Evolutionary conservation across 345 rosid species (phyloP).

Genomic region (Acer saccharum): DNA sequence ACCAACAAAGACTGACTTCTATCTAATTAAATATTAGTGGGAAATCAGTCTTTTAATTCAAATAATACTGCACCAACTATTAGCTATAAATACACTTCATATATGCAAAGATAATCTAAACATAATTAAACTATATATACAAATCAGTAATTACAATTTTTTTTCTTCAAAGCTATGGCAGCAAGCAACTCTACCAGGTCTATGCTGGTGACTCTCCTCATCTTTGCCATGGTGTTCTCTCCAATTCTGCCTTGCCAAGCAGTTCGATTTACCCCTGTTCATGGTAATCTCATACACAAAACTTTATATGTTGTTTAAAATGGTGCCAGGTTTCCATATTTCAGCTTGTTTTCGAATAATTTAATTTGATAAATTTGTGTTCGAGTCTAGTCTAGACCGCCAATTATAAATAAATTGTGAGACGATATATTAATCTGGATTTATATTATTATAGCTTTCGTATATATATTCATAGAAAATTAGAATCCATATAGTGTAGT

Average conservation of each 20-base stretch:
- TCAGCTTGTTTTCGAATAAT: neutral
- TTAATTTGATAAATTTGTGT: neutral
- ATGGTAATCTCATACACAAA: constrained; percentile 17
- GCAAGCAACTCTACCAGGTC: constrained; percentile 5
- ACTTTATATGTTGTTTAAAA: neutral
- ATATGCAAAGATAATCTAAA: too few relatives aligned
- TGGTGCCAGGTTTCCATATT: neutral
- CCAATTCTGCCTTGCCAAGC: constrained; percentile 17
- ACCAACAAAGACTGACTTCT: neutral
- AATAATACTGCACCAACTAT: neutral
- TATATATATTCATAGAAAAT: too few relatives aligned
- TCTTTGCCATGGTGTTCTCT: constrained; percentile 26
- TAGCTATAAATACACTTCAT: neutral
- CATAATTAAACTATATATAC: too few relatives aligned
- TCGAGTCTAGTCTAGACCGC: neutral
- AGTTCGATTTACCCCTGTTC: constrained; percentile 15
- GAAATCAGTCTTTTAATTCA: neutral
- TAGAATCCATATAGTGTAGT: too few relatives aligned
- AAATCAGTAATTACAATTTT: too few relatives aligned
- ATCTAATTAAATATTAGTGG: neutral
- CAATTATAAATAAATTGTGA: too few relatives aligned
- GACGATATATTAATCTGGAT: too few relatives aligned
- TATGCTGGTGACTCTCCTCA: constrained; percentile 20
- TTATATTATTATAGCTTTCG: too few relatives aligned
- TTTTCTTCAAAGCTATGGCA: constrained; percentile 10